Evolutionary conservation across 371 early-diverging fungal species (phyloP), one percentile per base, ranked within the genome.

Genomic region (Lichtheimia ramosa): DNA sequence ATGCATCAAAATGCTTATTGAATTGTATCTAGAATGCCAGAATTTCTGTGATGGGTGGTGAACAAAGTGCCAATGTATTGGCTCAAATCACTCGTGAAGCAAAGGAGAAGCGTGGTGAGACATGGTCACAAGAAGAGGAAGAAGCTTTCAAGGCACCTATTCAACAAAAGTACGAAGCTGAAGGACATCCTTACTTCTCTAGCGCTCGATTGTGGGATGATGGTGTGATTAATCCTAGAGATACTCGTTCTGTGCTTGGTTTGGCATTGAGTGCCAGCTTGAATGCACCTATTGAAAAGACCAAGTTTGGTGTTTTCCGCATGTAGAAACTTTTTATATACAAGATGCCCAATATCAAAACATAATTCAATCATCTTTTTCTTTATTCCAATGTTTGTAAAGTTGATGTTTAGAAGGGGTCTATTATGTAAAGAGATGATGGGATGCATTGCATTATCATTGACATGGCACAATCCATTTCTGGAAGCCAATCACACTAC

Each of bases 31-130:
- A 84, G 84, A 90, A 92, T 66, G 89, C 95, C 25, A 86, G 98
- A 46, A 96, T 98, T 64, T 92, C 93, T 24, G 98, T 98, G 21
- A 98, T 98, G 98, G 98, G 98, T 59, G 98, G 98, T 56, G 98
- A 97, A 71, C 97, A 98, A 76, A 96, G 97, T 39, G 96, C 98
- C 10, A 90, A 89, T 51, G 98, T 98, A 21, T 81, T 98, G 56
- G 88, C 96, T 7, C 93, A 93, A 63, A 92, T 97, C 48, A 92
- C 86, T 51, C 80, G 90, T 42, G 96, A 95, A 68, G 88, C 91
- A 24, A 90, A 91, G 75, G 89, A 69, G 24, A 92, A 92, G 83
- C 86, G 86, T 63, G 95, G 94, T 10, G 77, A 92, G 64, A 57
- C 65, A 46, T 94, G 94, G 94, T 59, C 84, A 4, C 71, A 59